phyloP scores from a whole-genome alignment of 2,329 filamentous ascomycete genomes.

The Colletotrichum spinosum region DNA sequence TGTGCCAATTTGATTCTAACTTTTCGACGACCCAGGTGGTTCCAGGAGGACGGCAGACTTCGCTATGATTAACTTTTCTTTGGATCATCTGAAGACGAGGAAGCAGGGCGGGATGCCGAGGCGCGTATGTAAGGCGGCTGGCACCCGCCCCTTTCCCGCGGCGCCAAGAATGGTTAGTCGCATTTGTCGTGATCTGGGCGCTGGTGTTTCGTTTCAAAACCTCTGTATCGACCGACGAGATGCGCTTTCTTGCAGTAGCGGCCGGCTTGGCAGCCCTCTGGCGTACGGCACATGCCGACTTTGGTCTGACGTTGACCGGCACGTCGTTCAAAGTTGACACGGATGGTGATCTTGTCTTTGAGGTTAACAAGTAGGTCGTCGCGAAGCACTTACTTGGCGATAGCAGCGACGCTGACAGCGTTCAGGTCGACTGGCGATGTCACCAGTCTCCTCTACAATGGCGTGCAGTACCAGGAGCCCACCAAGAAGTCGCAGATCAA shows the following conservation, averaged over 20 bases:
- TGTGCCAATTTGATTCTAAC: too few species aligned
- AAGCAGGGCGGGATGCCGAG: neutral
- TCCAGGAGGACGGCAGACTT: too few species aligned
- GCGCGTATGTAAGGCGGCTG: too few species aligned
- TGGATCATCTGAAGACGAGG: neutral
- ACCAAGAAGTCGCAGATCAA: conserved; percentile 60
- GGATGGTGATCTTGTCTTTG: conserved; percentile 41
- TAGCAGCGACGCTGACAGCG: conserved; percentile 42
- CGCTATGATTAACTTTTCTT: too few species aligned
- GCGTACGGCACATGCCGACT: conserved; percentile 18
- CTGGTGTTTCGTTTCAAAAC: neutral
- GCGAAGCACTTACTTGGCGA: too few species aligned
- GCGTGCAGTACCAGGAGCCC: conserved; percentile 59
- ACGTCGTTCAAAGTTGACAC: conserved; percentile 41
- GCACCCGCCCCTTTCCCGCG: too few species aligned
- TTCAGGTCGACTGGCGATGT: conserved; percentile 69
- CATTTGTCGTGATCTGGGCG: neutral
- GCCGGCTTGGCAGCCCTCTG: neutral
- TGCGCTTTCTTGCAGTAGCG: conserved; percentile 1
- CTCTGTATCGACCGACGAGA: neutral
- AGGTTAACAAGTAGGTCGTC: conserved; percentile 39
- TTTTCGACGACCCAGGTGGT: too few species aligned
- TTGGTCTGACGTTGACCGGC: conserved; percentile 25
- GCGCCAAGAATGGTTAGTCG: neutral
- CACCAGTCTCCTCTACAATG: conserved; percentile 67